Conservation (phyloP, 2,329 filamentous ascomycete species). For the Daldinia eschscholtzii region DNA sequence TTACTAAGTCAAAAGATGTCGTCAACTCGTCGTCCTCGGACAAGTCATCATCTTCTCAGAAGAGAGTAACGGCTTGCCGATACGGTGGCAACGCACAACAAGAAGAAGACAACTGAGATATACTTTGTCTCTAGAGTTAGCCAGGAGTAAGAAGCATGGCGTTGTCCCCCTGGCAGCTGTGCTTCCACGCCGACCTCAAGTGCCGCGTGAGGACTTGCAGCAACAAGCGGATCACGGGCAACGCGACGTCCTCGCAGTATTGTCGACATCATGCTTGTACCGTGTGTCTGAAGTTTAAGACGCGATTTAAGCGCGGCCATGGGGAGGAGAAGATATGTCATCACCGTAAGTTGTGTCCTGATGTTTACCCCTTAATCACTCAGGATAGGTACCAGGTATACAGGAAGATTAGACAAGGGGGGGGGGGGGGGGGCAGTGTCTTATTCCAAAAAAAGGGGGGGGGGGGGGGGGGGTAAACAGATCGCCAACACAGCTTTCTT, state of each 20-base stretch:
- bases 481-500: background rate
- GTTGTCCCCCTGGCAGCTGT: conserved; percentile 40
- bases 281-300: conserved; percentile 23
- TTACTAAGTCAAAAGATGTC: conserved; percentile 13
- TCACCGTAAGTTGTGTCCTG: conserved; percentile 30
- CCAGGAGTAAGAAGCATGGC: conserved; percentile 13
- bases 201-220: conserved; percentile 32
- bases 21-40: too few relatives aligned
- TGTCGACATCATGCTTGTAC: conserved; percentile 33
- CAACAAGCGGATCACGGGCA: conserved; percentile 30
- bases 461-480: too few relatives aligned
- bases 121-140: too few relatives aligned
- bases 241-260: conserved; percentile 24
- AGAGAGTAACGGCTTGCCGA: too few relatives aligned
- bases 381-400: too few relatives aligned
- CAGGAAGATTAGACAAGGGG: too few relatives aligned
- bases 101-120: too few relatives aligned
- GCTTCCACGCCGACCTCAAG: conserved; percentile 38
- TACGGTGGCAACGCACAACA: too few relatives aligned
- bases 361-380: too few relatives aligned
- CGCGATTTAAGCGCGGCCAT: conserved; percentile 30
- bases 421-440: too few relatives aligned
- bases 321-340: conserved; percentile 36
- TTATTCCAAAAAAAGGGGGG: too few relatives aligned
- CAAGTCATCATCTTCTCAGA: too few relatives aligned